Percentiles rank a stretch among this genome's conserved stretches.
Conservation (phyloP, 352 stramenopile species). For the Phytophthora pini region DNA sequence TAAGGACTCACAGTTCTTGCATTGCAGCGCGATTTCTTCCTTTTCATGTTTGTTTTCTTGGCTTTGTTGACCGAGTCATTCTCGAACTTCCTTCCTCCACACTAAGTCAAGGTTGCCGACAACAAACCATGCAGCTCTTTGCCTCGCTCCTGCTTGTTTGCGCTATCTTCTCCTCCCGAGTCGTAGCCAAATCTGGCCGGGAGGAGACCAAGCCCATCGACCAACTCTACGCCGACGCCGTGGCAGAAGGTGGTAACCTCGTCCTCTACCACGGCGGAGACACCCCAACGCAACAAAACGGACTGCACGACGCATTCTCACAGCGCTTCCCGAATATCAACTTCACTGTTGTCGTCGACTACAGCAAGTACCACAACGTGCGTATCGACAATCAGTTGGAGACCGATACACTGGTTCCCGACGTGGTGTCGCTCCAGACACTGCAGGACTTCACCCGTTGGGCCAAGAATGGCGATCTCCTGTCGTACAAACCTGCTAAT, state of each 20-base stretch:
- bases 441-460: conserved; percentile 39
- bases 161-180: no score
- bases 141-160: no score
- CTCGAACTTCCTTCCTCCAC: no score
- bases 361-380: conserved; percentile 68
- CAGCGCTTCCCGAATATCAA: conserved; percentile 44
- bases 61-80: no score
- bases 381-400: conserved; percentile 71
- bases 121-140: background rate
- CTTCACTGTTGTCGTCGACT: conserved; percentile 60
- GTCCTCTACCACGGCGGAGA: conserved; percentile 51
- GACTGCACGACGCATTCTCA: background rate
- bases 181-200: no score
- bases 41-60: no score
- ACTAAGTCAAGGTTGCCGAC: no score
- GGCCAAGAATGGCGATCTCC: conserved; percentile 37
- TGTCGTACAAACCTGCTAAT: conserved; percentile 49
- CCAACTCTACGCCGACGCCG: conserved; percentile 52
- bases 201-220: conserved; percentile 51
- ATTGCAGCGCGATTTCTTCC: no score
- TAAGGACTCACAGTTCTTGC: no score
- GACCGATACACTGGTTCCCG: conserved; percentile 44
- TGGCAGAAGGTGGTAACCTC: conserved; percentile 56
- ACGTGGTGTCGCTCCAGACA: conserved; percentile 54
- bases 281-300: conserved; percentile 32